Evolutionary conservation across 1,139 yeast species (phyloP).

Genomic region (Geotrichum bryndzae): DNA sequence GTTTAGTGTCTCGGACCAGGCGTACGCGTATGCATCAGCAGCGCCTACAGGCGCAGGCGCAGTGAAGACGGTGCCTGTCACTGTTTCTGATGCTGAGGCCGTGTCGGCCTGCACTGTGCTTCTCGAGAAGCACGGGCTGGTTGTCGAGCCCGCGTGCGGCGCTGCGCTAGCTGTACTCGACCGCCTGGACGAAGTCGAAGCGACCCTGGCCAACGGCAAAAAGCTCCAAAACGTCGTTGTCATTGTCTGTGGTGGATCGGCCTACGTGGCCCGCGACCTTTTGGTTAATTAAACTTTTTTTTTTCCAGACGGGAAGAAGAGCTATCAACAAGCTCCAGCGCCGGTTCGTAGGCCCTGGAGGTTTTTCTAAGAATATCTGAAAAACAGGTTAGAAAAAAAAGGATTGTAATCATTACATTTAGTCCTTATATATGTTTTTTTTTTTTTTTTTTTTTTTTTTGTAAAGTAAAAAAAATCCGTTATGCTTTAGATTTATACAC

Average conservation of each 20-base stretch:
- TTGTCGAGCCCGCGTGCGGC: slow-evolving; percentile 74
- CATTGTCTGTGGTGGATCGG: slow-evolving; percentile 34
- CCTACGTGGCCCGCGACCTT: slow-evolving; percentile 20
- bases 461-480: neutral
- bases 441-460: neutral
- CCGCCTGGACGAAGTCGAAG: slow-evolving; percentile 30
- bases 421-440: neutral
- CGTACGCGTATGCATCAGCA: slow-evolving; percentile 29
- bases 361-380: no score
- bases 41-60: slow-evolving; percentile 4
- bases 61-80: neutral
- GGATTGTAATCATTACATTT: no score
- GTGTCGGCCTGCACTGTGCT: slow-evolving; percentile 46
- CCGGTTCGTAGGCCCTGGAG: no score
- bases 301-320: no score
- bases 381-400: no score
- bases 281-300: neutral
- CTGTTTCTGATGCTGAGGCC: slow-evolving; percentile 26
- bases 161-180: slow-evolving; percentile 53
- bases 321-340: no score
- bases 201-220: slow-evolving; percentile 23
- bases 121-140: slow-evolving; percentile 44
- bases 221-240: slow-evolving; percentile 32
- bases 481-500: neutral
- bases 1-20: slow-evolving; percentile 48